Conservation (phyloP, 208 protist species). For the Crithidia expoeki region DNA sequence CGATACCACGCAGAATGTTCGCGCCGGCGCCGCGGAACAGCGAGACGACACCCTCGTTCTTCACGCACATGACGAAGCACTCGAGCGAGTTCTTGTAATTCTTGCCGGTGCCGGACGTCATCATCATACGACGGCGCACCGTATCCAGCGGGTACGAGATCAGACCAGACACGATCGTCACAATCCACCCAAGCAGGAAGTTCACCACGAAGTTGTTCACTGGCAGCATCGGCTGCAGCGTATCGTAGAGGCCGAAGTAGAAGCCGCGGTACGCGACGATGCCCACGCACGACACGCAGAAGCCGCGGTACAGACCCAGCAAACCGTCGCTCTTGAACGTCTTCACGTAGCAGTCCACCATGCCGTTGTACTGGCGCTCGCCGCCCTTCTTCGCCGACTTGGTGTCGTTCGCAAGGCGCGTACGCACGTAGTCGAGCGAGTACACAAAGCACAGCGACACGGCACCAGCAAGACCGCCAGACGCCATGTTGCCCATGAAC, state of each 20-base stretch:
- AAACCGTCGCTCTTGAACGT: conserved; percentile 83
- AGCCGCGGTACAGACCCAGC: conserved; percentile 96
- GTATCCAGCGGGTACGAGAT: conserved; percentile 98
- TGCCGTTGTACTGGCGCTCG: conserved; percentile 94
- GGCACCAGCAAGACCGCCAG: conserved; percentile 97
- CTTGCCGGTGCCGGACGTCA: conserved; percentile 79
- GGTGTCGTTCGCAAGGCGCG: conserved; percentile 94
- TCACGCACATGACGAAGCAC: conserved; percentile 65
- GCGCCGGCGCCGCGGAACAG: conserved; percentile 73
- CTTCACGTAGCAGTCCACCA: conserved; percentile 94
- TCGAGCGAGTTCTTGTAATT: conserved; percentile 82
- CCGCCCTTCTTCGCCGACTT: conserved; percentile 87
- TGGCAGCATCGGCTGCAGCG: conserved; percentile 69
- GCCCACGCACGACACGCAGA: conserved; percentile 94
- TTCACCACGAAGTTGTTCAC: conserved; percentile 74
- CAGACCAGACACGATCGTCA: conserved; percentile 73
- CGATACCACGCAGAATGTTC: conserved; percentile 83
- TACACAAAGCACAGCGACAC: conserved; percentile 96
- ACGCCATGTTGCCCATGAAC: conserved; percentile 95
- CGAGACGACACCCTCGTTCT: conserved; percentile 47
- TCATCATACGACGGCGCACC: conserved; percentile 96
- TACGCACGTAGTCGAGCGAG: conserved; percentile 98
- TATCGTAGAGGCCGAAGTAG: conserved; percentile 98
- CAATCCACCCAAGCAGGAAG: conserved; percentile 73
- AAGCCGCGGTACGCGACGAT: conserved; percentile 97